Evolutionary conservation across 768 basidiomycete genomes (phyloP).

Genomic region (Psilocybe tampanensis): DNA sequence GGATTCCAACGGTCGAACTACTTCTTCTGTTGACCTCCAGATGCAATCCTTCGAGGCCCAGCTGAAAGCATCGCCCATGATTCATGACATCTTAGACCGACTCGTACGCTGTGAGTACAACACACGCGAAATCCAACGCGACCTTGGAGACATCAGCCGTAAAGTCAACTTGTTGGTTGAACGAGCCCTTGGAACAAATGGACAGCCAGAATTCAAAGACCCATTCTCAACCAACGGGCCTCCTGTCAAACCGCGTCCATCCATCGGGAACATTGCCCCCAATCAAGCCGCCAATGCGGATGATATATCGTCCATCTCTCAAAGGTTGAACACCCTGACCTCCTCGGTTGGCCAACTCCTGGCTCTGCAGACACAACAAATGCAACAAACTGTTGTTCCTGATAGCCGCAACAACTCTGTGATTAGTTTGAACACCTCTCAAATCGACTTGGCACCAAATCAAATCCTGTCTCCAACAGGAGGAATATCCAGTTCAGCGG

Average conservation of each 20-base stretch:
- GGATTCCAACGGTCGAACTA: constrained; percentile 70
- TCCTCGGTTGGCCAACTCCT: constrained; percentile 86
- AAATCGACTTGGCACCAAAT: constrained; percentile 51
- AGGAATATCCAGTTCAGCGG: constrained; percentile 36
- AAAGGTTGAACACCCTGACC: constrained; percentile 77
- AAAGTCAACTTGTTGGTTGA: constrained; percentile 81
- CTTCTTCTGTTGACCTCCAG: constrained; percentile 48
- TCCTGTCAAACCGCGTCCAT: constrained; percentile 53
- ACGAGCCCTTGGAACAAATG: constrained; percentile 47
- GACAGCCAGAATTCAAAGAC: constrained; percentile 80
- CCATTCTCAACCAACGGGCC: constrained; percentile 63
- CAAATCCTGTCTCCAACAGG: constrained; percentile 43
- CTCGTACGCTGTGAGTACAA: constrained; percentile 71
- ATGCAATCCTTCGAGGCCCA: constrained; percentile 67
- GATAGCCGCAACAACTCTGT: constrained; percentile 44
- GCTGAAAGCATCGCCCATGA: constrained; percentile 73
- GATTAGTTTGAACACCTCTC: constrained; percentile 39
- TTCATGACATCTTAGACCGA: constrained; percentile 77
- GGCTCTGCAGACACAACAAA: constrained; percentile 75
- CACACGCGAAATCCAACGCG: constrained; percentile 71
- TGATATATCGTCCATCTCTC: constrained; percentile 76
- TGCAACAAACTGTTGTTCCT: constrained; percentile 46
- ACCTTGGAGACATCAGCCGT: constrained; percentile 72
- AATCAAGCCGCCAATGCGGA: constrained; percentile 69
- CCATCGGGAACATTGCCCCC: constrained; percentile 69